Base-by-base conservation (phyloP, 225 moss, liverwort and hornwort species). In the Pleurozium schreberi region DNA sequence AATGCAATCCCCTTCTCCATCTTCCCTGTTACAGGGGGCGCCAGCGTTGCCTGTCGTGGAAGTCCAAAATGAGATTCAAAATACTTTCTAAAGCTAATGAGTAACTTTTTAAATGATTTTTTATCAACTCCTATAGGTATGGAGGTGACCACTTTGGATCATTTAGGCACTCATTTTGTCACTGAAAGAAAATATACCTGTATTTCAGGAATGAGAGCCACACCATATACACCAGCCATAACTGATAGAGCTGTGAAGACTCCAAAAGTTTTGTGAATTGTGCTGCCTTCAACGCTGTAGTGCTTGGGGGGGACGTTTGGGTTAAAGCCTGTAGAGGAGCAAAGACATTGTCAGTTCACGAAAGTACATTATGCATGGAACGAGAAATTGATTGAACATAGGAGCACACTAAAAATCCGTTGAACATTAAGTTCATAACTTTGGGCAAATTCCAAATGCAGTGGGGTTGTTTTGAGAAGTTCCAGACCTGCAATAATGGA, bases 201-300 rank as follows among this genome's bases (percentile, higher is more conserved):
- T 65, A 95, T 95, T 93, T 95, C 94, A 89, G 94, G 93, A 45
- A 95, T 26, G 52, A 95, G 91, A 66, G 94, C 94, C 50, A 95
- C 92, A 53, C 94, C 94, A 64, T 92, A 93, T 8, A 93, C 94
- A 9, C 94, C 94, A 34, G 94, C 88, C 93, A 95, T 95, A 43
- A 95, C 78, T 14, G 94, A 93, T 27, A 95, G 78, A 64, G 93
- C 94, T 49, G 94, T 93, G 43, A 95, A 95, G 61, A 95, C 89
- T 71, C 94, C 94, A 79, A 95, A 95, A 4, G 80, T 34, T 80
- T 93, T 95, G 85, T 95, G 91, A 47, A 91, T 85, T 75, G 90
- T 67, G 85, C 91, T 92, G 81, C 94, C 94, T 88, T 89, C 79
- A 60, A 95, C 91, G 30, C 78, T 85, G 89, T 95, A 95, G 74